Conservation (phyloP, 2,329 filamentous ascomycete species). For the Penicillium sp. region DNA sequence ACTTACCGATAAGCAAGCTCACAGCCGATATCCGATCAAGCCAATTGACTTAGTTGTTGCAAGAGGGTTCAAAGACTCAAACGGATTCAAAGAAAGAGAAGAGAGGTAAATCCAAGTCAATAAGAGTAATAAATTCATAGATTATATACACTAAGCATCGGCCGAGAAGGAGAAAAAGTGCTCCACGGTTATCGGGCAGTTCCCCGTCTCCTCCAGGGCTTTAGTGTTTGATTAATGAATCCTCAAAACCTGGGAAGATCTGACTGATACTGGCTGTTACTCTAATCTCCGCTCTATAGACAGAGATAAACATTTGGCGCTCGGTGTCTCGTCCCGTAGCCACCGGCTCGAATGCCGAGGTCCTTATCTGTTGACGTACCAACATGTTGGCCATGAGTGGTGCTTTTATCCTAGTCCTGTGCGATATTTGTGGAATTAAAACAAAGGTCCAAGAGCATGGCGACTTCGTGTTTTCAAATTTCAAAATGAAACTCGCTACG, state of each 20-base stretch:
- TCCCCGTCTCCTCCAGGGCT: constrained; percentile 11
- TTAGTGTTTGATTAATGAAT: not conserved
- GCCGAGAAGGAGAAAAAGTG: constrained; percentile 11
- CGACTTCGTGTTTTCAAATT: not conserved
- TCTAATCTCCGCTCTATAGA: not conserved
- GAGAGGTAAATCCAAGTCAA: not conserved
- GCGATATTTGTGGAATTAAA: not conserved
- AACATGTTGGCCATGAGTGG: not conserved
- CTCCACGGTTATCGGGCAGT: constrained; percentile 14
- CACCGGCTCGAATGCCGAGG: not conserved
- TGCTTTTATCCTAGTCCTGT: not conserved
- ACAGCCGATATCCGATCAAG: constrained; percentile 1
- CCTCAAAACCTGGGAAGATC: not conserved
- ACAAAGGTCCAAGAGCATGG: not conserved
- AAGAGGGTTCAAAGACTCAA: not conserved
- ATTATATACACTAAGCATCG: constrained; percentile 8
- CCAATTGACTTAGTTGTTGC: not conserved
- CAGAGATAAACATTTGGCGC: not conserved
- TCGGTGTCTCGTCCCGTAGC: not conserved
- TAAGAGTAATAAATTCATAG: constrained; percentile 11
- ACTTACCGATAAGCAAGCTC: constrained; percentile 16
- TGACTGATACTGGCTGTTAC: not conserved
- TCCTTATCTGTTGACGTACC: not conserved
- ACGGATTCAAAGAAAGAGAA: not conserved
- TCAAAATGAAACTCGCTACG: not conserved